A percentile compares a stretch with the other conserved stretches of the same genome.
phyloP scores from a whole-genome alignment of 345 rosid species.

The Eucalyptus marginata region DNA sequence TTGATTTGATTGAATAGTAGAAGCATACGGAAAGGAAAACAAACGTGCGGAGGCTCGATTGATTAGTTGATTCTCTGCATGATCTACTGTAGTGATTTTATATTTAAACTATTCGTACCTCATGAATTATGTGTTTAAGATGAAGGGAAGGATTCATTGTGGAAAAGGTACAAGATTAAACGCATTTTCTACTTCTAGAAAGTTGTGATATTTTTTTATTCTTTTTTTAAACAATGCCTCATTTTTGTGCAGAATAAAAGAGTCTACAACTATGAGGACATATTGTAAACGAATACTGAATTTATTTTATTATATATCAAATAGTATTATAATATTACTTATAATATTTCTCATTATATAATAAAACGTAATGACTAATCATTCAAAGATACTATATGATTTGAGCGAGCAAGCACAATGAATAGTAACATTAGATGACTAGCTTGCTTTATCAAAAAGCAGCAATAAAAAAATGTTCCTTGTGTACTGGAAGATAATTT shows the following conservation, averaged over 20 bases:
- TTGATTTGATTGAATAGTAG: not conserved
- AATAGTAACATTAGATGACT: not conserved
- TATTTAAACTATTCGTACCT: not conserved
- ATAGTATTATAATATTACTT: not conserved
- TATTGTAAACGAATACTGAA: not conserved
- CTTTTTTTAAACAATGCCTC: not conserved
- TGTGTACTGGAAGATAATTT: not conserved
- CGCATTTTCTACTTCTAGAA: not conserved
- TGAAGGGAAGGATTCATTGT: not conserved
- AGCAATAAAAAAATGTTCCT: not conserved
- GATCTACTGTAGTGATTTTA: not conserved
- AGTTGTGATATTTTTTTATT: not conserved
- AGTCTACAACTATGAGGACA: not conserved
- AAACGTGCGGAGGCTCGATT: not conserved
- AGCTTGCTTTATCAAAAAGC: not conserved
- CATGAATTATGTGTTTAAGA: not conserved
- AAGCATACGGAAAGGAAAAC: not conserved
- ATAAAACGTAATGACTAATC: not conserved
- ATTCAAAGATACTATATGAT: not conserved
- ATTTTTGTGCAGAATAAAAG: not conserved
- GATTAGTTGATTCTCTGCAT: not conserved
- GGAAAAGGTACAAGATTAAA: not conserved
- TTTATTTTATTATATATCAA: not conserved
- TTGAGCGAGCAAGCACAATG: not conserved
- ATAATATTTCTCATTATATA: not conserved